Percentiles rank a stretch among this genome's conserved stretches.
phyloP scores from a whole-genome alignment of 2,329 filamentous ascomycete species.

The Colletotrichum brevisporum region DNA sequence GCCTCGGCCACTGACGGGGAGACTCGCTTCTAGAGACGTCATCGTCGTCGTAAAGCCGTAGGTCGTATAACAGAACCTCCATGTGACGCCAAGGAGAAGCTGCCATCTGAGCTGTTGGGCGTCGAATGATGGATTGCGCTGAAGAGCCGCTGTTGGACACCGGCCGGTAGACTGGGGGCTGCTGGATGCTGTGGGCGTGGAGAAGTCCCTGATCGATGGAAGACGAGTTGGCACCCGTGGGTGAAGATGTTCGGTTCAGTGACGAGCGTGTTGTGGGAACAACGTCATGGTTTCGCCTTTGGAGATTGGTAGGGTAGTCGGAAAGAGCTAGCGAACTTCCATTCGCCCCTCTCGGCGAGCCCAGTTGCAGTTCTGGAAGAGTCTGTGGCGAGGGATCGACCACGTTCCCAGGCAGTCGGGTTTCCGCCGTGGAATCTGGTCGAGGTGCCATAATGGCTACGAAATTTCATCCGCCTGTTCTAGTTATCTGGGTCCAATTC shows the following conservation, averaged over 20 bases:
- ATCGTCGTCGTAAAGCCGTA: constrained; percentile 43
- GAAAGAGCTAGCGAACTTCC: neutral
- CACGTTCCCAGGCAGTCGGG: too few species aligned
- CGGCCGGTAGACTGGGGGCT: neutral
- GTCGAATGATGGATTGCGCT: neutral
- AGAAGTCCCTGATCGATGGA: constrained; percentile 2
- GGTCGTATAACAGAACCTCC: constrained; percentile 43
- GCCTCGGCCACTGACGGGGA: constrained; percentile 41
- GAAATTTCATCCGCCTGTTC: too few species aligned
- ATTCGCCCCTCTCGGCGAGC: neutral
- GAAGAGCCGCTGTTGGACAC: constrained; percentile 1
- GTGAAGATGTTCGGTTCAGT: neutral
- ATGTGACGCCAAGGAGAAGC: constrained; percentile 47
- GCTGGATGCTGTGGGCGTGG: neutral
- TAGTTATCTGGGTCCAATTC: constrained; percentile 36
- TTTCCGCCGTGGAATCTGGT: too few species aligned
- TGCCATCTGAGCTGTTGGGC: constrained; percentile 3
- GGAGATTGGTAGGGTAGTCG: neutral
- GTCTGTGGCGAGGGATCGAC: neutral
- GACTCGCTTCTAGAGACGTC: constrained; percentile 31
- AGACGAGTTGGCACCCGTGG: neutral
- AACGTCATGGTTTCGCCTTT: neutral
- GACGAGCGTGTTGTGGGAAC: constrained; percentile 12
- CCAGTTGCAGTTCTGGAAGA: neutral
- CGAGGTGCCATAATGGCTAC: too few species aligned